These are phyloP conservation scores for Agaricus sinodeliciosus DNA, from an alignment of 768 basidiomycete species.

Conservation along the genomic window DNA sequence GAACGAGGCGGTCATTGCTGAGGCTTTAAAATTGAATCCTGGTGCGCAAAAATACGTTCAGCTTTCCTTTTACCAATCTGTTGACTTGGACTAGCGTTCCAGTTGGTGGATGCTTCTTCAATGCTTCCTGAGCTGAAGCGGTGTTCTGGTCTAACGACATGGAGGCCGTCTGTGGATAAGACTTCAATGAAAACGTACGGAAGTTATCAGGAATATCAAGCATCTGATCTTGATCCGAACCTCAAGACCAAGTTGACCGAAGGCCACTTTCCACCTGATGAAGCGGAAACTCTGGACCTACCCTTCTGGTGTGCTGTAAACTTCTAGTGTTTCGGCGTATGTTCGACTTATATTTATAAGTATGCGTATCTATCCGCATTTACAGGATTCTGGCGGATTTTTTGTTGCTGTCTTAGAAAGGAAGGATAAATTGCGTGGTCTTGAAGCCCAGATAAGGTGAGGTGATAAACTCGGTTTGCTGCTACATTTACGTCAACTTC, in stretches of 20 bases:
- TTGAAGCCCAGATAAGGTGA: not conserved
- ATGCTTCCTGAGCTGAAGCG: constrained; percentile 66
- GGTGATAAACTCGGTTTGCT: no score
- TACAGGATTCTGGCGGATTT: constrained; percentile 96
- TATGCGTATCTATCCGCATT: constrained; percentile 86
- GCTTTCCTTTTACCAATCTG: not conserved
- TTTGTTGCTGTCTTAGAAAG: constrained; percentile 88
- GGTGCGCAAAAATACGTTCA: constrained; percentile 34
- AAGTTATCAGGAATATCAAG: constrained; percentile 55
- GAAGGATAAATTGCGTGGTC: constrained; percentile 16
- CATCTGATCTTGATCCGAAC: constrained; percentile 40
- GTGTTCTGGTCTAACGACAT: constrained; percentile 66
- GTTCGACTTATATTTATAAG: constrained; percentile 30
- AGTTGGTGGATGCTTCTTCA: constrained; percentile 73
- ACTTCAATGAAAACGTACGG: constrained; percentile 42
- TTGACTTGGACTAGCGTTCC: constrained; percentile 44
- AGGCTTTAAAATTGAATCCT: constrained; percentile 65
- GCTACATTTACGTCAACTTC: not conserved
- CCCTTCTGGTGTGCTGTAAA: constrained; percentile 56
- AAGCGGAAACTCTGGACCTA: constrained; percentile 54
- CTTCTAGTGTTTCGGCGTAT: not conserved
- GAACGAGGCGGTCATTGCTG: constrained; percentile 93
- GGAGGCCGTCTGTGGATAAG: constrained; percentile 69
- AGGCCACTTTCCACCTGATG: constrained; percentile 77
- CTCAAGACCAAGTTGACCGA: constrained; percentile 56